Conservation (phyloP, 331 rosid genomes). For the Prunus yedoensis region DNA sequence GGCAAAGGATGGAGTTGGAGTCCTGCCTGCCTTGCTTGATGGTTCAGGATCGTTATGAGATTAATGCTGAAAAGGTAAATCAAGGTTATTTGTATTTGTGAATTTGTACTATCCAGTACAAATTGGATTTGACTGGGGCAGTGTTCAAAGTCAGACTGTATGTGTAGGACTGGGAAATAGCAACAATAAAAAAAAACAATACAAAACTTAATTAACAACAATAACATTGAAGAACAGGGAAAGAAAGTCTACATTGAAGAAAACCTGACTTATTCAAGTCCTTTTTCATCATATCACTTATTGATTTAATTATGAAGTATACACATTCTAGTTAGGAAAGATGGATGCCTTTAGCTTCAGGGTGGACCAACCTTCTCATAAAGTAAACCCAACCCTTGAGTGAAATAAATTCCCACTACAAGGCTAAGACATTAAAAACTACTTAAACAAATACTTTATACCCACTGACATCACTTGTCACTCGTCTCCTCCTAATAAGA, state of each 20-base stretch:
- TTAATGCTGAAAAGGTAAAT: constrained; percentile 75
- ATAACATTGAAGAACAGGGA: background rate
- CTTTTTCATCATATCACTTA: background rate
- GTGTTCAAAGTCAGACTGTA: background rate
- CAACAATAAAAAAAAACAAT: background rate
- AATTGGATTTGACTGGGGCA: background rate
- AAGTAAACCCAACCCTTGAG: background rate
- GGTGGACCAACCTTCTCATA: no score
- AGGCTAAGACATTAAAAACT: background rate
- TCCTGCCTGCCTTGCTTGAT: constrained; percentile 83
- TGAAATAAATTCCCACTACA: background rate
- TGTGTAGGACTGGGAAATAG: background rate
- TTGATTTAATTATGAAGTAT: background rate
- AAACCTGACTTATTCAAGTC: background rate
- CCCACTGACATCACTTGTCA: background rate
- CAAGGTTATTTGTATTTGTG: background rate
- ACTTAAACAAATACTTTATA: background rate
- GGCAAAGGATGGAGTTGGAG: constrained; percentile 75
- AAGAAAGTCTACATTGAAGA: background rate
- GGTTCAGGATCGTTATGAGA: constrained; percentile 74
- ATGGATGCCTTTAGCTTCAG: background rate
- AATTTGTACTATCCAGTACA: background rate
- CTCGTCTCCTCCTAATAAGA: background rate
- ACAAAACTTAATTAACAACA: background rate
- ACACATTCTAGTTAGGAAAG: background rate